Conservation (phyloP, 495 filamentous ascomycete genomes). For the Tuber aestivum region DNA sequence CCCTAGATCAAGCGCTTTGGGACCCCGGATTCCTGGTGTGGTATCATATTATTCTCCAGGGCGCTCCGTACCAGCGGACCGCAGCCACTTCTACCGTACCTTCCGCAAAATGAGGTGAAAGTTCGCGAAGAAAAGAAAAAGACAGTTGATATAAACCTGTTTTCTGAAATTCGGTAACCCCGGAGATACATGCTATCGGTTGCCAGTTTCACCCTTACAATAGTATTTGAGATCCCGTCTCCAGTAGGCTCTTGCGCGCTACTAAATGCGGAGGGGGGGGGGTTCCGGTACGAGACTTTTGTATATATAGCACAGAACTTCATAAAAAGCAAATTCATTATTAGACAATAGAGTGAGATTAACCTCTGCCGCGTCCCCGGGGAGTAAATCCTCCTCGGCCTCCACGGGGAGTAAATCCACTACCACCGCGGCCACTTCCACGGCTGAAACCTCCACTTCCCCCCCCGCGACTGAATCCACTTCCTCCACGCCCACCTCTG, state of each 20-base stretch:
- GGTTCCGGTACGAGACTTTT: background rate
- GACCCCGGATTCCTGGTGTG: background rate
- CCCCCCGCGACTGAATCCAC: conserved; percentile 48
- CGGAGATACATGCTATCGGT: background rate
- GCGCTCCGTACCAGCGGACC: background rate
- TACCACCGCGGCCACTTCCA: conserved; percentile 43
- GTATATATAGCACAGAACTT: background rate
- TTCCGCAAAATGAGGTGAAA: background rate
- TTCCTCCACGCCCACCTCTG: conserved; percentile 47
- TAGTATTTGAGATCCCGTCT: background rate
- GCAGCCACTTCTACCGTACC: background rate
- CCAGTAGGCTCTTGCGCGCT: background rate
- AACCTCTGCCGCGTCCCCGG: conserved; percentile 25
- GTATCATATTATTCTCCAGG: background rate
- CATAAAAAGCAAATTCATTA: background rate
- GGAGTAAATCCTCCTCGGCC: conserved; percentile 44
- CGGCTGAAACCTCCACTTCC: conserved; percentile 43
- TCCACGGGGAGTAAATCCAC: conserved; percentile 47
- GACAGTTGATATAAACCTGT: background rate
- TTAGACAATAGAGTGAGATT: background rate
- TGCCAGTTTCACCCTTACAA: background rate
- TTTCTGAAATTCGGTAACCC: background rate
- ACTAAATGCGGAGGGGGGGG: background rate
- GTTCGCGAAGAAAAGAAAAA: background rate
- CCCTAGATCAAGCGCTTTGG: background rate